Evolutionary conservation across 106 monocot genomes (phyloP), one percentile per base, ranked within the genome.

Genomic region (Phalaenopsis equestris): DNA sequence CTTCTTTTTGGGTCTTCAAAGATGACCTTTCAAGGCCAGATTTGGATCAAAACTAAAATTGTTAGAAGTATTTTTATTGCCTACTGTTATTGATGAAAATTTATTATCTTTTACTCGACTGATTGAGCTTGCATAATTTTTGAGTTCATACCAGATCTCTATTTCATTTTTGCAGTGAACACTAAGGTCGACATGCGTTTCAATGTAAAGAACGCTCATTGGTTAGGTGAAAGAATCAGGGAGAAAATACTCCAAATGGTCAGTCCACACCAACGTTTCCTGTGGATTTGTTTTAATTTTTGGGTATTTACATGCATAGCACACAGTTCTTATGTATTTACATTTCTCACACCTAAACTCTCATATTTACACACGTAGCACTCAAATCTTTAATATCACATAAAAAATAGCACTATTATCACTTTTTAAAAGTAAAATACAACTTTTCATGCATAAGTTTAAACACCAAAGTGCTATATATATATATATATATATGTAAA

Each of bases 101-200:
- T 38, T 72, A 16, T 39, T 72, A 3, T 72, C 38, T 72, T 72
- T 72, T 52, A 52, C 52, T 3, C 2, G 12, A 52, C 52, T 52
- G 52, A 12, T 10, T 10, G 52, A 14, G 52, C 52, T 52, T 52
- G 52, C 12, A 52, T 30, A 45, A 52, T 3, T 52, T 52, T 38
- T 72, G 4, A 73, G 57, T 56, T 77, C 36, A 10, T 8, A 67
- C 11, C 41, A 78, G 24, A 9, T 82, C 77, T 37, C 65, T n/a
- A 7, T 67, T 83, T 48, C 17, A 45, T 17, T 78, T 15, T 84
- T 90, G 80, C 94, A 98, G 97, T 98, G 77, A 98, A 94, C 82
- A 94, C 97, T 70, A 98, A 98, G 86, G 97, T 94, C 41, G 97
- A 98, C 68, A 98, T 98, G 97, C 92, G 97, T 14, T 94, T 98